Evolutionary conservation across 2,329 filamentous ascomycete species (phyloP).

Genomic region (Diaporthe helianthi): DNA sequence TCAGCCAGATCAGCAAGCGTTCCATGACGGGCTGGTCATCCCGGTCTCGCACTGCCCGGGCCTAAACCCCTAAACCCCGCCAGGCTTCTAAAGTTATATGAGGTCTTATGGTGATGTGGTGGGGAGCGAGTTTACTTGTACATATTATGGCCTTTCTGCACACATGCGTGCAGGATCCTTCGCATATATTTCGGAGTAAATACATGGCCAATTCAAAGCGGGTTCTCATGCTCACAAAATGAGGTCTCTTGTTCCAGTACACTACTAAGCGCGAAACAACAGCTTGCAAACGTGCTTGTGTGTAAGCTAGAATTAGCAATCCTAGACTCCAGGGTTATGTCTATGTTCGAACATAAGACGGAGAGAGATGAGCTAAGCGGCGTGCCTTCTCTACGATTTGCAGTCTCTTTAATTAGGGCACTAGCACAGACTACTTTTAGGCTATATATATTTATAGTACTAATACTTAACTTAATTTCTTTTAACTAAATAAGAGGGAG

Average conservation of each 20-base stretch:
- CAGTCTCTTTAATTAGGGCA: no score
- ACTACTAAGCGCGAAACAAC: neutral
- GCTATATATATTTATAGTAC: no score
- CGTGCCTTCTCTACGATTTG: no score
- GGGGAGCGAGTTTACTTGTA: slow-evolving; percentile 8
- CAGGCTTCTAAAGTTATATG: neutral
- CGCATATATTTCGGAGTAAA: neutral
- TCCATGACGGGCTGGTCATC: slow-evolving; percentile 9
- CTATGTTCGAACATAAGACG: no score
- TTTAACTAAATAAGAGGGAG: no score
- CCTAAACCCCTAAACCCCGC: neutral
- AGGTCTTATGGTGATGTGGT: neutral
- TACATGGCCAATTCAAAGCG: neutral
- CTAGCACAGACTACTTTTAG: no score
- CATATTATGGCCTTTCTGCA: slow-evolving; percentile 14
- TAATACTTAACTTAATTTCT: no score
- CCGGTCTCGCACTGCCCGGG: slow-evolving; percentile 10
- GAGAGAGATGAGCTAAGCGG: no score
- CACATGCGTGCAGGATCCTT: neutral
- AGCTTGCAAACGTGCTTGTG: neutral
- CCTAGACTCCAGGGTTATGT: no score
- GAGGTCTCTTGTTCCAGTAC: neutral
- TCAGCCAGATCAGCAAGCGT: slow-evolving; percentile 37
- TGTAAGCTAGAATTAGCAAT: no score
- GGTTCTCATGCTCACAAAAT: neutral